Evolutionary conservation across 768 basidiomycete genomes (phyloP).

Genomic region (Pisolithus microcarpus): DNA sequence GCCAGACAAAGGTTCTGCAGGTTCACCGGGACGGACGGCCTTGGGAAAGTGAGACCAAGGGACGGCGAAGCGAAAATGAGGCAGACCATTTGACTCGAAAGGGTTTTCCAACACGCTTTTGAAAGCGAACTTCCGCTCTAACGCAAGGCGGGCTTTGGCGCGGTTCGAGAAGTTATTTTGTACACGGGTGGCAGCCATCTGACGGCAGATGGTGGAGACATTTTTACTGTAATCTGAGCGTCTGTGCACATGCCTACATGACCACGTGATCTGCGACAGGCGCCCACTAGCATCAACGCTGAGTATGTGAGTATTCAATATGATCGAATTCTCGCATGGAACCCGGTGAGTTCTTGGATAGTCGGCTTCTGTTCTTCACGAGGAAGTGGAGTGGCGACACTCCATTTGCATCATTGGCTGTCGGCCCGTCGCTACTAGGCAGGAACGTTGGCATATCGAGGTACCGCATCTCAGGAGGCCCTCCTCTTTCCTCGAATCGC

Average conservation of each 20-base stretch:
- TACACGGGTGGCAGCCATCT: slow-evolving; percentile 46
- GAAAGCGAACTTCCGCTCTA: slow-evolving; percentile 58
- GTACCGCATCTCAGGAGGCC: too few relatives aligned
- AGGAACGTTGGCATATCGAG: too few relatives aligned
- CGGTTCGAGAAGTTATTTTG: slow-evolving; percentile 61
- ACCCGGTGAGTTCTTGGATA: too few relatives aligned
- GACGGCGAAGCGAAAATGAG: slow-evolving; percentile 2
- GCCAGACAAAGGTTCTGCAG: slow-evolving; percentile 56
- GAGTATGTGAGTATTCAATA: too few relatives aligned
- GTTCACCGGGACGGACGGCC: slow-evolving; percentile 58
- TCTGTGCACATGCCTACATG: background rate
- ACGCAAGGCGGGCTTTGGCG: slow-evolving; percentile 35
- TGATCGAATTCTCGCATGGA: too few relatives aligned
- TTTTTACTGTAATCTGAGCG: background rate
- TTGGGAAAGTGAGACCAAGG: slow-evolving; percentile 19
- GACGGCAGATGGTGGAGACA: background rate
- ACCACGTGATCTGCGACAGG: too few relatives aligned
- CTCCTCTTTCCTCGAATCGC: too few relatives aligned
- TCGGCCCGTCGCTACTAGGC: too few relatives aligned
- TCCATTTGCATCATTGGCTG: too few relatives aligned
- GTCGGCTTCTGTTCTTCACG: too few relatives aligned
- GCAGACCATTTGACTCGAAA: slow-evolving; percentile 60
- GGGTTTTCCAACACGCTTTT: slow-evolving; percentile 70
- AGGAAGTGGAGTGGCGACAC: too few relatives aligned
- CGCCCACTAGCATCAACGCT: too few relatives aligned